phyloP scores from a whole-genome alignment of 768 basidiomycete genomes.

The Gelatoporia subvermispora region DNA sequence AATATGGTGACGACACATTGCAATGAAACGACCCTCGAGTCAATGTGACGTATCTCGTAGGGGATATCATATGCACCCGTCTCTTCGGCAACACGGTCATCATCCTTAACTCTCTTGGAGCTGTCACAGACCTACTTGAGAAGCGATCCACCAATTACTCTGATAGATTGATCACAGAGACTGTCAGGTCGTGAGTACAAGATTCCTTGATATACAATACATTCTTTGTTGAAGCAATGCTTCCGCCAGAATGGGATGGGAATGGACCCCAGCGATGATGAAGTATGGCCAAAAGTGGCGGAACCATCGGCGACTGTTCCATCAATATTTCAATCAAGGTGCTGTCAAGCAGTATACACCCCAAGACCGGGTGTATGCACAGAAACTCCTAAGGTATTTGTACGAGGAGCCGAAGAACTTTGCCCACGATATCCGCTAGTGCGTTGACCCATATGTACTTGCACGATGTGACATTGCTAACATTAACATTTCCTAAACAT shows the following conservation, averaged over 20 bases:
- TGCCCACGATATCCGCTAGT: conserved; percentile 37
- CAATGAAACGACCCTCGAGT: too few relatives aligned
- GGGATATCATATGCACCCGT: conserved; percentile 22
- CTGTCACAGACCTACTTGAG: conserved; percentile 26
- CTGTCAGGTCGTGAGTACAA: too few relatives aligned
- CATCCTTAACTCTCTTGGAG: conserved; percentile 25
- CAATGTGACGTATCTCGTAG: too few relatives aligned
- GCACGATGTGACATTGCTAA: neutral
- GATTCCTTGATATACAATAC: too few relatives aligned
- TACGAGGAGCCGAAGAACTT: conserved; percentile 34
- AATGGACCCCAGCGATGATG: conserved; percentile 32
- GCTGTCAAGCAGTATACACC: conserved; percentile 29
- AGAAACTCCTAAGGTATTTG: conserved; percentile 38
- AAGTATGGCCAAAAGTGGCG: conserved; percentile 38
- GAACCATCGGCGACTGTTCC: conserved; percentile 37
- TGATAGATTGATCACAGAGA: conserved; percentile 15
- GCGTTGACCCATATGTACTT: conserved; percentile 3
- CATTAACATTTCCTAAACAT: neutral
- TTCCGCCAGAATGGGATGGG: conserved; percentile 28
- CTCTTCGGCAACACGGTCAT: conserved; percentile 19
- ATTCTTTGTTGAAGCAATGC: neutral
- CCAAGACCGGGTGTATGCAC: conserved; percentile 37
- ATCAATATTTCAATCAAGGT: conserved; percentile 33
- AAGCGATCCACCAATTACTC: conserved; percentile 27
- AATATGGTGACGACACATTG: too few relatives aligned